Evolutionary conservation across 257 asterid species (phyloP), one percentile per base, ranked within the genome.

Genomic region (Misopates orontium): DNA sequence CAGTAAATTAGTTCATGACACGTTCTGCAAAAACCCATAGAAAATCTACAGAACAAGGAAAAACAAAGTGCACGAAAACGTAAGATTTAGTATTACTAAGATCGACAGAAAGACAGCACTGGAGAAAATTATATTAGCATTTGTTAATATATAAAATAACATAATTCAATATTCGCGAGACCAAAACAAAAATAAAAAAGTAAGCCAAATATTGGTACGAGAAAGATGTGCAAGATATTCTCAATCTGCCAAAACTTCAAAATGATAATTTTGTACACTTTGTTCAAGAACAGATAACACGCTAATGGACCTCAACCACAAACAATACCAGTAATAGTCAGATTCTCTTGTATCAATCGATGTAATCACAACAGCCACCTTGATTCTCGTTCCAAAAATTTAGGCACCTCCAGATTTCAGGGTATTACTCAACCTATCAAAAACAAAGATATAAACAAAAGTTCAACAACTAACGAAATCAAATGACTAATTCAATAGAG

Each of bases 321-420:
- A 31, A 67, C 64, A 65, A 68, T 64, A 60, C 58, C 70, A 54
- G 64, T 56, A 59, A n/a, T 50, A 67, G 52, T 40, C 71, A 18
- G 60, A 60, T 59, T 47, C 39, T 71, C 66, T 57, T 17, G 42
- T 65, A 56, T 63, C 71, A 56, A 58, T 69, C 28, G 22, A 56
- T 51, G 61, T 69, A 56, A 51, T 60, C 68, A 64, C 69, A 51
- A 64, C 56, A 51, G 65, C 52, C 55, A 58, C 55, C 67, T n/a
- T n/a, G 20, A 40, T 51, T 68, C 66, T 68, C 59, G 66, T 45
- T 32, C 62, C 58, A 57, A 36, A 69, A 42, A 57, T 52, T 84
- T 82, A 91, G 75, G 82, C 82, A 50, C 97, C 91, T 56, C 96
- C 88, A 11, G 95, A 71, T 73, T 87, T 87, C 28, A 90, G 95